Base-by-base conservation (phyloP, 2,329 filamentous ascomycete genomes). In the Scedosporium aurantiacum region DNA sequence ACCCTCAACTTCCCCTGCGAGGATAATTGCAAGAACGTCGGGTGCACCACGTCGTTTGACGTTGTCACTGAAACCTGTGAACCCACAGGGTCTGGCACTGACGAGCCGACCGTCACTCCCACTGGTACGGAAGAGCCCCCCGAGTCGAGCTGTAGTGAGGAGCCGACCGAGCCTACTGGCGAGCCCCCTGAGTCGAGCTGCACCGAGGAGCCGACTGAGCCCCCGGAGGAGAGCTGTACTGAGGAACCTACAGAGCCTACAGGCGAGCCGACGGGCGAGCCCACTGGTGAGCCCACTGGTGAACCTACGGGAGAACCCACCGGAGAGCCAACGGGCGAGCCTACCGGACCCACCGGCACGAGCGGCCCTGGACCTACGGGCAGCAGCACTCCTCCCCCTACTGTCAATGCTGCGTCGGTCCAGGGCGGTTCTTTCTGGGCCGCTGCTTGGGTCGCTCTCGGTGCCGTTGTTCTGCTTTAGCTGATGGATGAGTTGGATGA, bases 1-100 rank as follows among this genome's bases (percentile, higher is more conserved):
- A 62, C 60, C 7, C 14, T 62, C 32, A 28, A 62, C 57, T 62
- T 62, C 60, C 60, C 60, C 16, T 62, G 60, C 41, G 43, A 58
- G 28, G 60, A 50, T 27, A 45, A 45, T 28, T 62, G 60, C 32
- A 37, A 41, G 10, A 56, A 43, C 41, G 14, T 58, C 21, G 28
- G 21, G 7, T 62, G 60, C 60, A 28, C 55, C 10, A 62, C 60
- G 2, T 25, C 41, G 16, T 59, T 45, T 25, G 60, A 41, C 10
- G 16, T 47, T 18, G 54, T 18, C n/a, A 18, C 27, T 3, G 59
- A 27, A 28, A 23, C 18, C n/a, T 61, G 59, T 21, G 55, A 61
- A 27, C 47, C 47, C 25, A 60, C 47, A 21, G 59, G 28, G 14
- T 21, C 28, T 7, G 37, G 14, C 55, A n/a, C 28, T 21, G 45